Conservation (phyloP, 768 basidiomycete genomes). For the Pholiota conissans region DNA sequence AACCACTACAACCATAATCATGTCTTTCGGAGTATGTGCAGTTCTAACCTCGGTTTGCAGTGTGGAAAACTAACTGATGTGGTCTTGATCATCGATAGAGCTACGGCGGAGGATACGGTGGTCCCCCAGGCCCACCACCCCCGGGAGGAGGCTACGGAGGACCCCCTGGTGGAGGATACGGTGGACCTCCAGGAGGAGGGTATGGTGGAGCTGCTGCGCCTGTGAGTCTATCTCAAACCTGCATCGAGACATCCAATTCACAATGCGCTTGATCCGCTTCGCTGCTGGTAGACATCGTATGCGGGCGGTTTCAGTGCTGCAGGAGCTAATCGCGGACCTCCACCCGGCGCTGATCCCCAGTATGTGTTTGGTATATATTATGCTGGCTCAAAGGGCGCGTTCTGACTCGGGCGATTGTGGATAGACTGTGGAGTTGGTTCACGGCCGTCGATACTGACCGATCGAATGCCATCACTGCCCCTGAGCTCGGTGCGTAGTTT, state of each 20-base stretch:
- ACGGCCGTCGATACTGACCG: conserved; percentile 64
- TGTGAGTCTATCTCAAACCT: background rate
- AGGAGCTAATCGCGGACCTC: conserved; percentile 41
- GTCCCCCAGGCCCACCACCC: conserved; percentile 9
- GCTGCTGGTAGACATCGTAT: conserved; percentile 29
- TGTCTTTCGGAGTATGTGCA: conserved; percentile 38
- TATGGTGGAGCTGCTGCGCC: conserved; percentile 18
- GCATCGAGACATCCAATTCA: too few species aligned
- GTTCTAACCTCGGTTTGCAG: too few species aligned
- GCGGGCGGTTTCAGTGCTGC: conserved; percentile 39
- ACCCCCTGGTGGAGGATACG: conserved; percentile 9
- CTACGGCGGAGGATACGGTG: conserved; percentile 13
- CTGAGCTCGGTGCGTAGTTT: conserved; percentile 69
- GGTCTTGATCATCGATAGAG: too few species aligned
- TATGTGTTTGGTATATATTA: conserved; percentile 33
- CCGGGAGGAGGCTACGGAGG: conserved; percentile 9
- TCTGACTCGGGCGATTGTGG: background rate
- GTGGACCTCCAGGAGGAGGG: conserved; percentile 23
- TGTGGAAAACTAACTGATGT: too few species aligned
- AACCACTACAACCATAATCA: too few species aligned
- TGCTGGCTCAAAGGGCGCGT: background rate
- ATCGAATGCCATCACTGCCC: conserved; percentile 64
- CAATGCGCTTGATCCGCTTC: too few species aligned
- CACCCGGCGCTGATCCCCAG: conserved; percentile 76
- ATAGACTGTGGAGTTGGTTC: conserved; percentile 77